Conservation (phyloP, 2,329 filamentous ascomycete species). For the Ploettnerulaceae sp. region DNA sequence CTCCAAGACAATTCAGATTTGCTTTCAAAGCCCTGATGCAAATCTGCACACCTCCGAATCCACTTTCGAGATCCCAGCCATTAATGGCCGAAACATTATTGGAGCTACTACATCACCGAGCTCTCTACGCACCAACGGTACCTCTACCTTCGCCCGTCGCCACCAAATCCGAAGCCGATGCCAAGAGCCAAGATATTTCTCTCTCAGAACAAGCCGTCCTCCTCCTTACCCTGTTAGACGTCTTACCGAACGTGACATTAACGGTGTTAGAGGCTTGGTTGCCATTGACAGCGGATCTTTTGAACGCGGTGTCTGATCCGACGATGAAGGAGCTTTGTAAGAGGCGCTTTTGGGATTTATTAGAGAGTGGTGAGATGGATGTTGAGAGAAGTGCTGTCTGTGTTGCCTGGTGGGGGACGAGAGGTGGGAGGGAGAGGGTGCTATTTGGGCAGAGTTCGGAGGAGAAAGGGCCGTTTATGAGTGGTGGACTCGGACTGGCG, state of each 20-base stretch:
- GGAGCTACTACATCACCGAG: slow-evolving; percentile 58
- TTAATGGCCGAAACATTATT: slow-evolving; percentile 60
- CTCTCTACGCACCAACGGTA: slow-evolving; percentile 48
- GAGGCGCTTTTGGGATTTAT: slow-evolving; percentile 61
- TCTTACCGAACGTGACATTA: slow-evolving; percentile 56
- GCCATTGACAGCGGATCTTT: slow-evolving; percentile 53
- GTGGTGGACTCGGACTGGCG: slow-evolving; percentile 25
- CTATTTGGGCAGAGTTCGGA: slow-evolving; percentile 21
- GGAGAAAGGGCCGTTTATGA: slow-evolving; percentile 29
- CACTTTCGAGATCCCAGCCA: slow-evolving; percentile 55
- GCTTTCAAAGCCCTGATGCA: slow-evolving; percentile 65
- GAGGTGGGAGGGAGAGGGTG: slow-evolving; percentile 37
- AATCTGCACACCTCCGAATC: slow-evolving; percentile 60
- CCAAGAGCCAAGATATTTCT: slow-evolving; percentile 35
- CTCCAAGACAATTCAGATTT: slow-evolving; percentile 63
- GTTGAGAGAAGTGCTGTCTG: slow-evolving; percentile 60
- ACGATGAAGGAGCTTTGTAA: slow-evolving; percentile 53
- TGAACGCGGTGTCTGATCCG: slow-evolving; percentile 51
- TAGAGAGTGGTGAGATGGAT: slow-evolving; percentile 65
- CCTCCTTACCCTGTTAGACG: slow-evolving; percentile 59
- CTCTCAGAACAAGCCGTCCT: slow-evolving; percentile 58
- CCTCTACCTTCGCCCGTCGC: slow-evolving; percentile 34
- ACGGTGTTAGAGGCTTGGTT: slow-evolving; percentile 61
- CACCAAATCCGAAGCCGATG: slow-evolving; percentile 31
- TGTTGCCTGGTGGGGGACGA: slow-evolving; percentile 63